A percentile compares a stretch with the other conserved stretches of the same genome.
Evolutionary conservation across 2,329 filamentous ascomycete genomes (phyloP).

Genomic region (Pseudocercospora pini-densiflorae): DNA sequence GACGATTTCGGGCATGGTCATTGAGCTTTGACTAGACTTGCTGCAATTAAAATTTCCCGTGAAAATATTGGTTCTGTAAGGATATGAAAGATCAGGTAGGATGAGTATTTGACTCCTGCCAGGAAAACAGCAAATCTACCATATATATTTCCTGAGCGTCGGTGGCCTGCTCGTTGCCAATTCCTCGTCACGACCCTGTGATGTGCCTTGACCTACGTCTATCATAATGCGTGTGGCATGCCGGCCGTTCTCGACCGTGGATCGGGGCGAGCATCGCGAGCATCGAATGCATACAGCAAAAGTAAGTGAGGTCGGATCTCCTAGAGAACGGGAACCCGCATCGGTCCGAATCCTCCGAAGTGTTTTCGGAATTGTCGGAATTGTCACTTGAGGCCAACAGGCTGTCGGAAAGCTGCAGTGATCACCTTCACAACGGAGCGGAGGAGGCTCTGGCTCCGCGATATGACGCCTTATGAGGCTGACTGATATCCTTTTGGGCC

Average conservation of each 20-base stretch:
- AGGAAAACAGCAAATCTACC: not conserved
- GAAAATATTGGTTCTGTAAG: not conserved
- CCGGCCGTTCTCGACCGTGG: not conserved
- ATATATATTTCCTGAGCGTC: not conserved
- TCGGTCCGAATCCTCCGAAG: constrained; percentile 2
- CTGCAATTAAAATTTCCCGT: not conserved
- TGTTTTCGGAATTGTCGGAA: not conserved
- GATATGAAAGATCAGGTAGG: not conserved
- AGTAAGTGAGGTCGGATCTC: not conserved
- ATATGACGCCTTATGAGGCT: not conserved
- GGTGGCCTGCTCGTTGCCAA: not conserved
- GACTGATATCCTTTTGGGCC: not conserved
- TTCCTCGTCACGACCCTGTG: not conserved
- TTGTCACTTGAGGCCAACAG: not conserved
- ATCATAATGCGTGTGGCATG: constrained; percentile 4
- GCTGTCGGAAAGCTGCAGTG: not conserved
- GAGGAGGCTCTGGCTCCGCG: not conserved
- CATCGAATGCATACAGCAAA: not conserved
- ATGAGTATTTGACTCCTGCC: not conserved
- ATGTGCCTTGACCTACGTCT: not conserved
- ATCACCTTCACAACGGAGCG: not conserved
- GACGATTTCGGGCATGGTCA: constrained; percentile 8
- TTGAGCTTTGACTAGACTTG: not conserved
- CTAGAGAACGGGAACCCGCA: not conserved
- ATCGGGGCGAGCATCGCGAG: not conserved